A percentile compares a stretch with the other conserved stretches of the same genome.
phyloP scores from a whole-genome alignment of 257 asterid species.

The Thymus quinquecostatus region DNA sequence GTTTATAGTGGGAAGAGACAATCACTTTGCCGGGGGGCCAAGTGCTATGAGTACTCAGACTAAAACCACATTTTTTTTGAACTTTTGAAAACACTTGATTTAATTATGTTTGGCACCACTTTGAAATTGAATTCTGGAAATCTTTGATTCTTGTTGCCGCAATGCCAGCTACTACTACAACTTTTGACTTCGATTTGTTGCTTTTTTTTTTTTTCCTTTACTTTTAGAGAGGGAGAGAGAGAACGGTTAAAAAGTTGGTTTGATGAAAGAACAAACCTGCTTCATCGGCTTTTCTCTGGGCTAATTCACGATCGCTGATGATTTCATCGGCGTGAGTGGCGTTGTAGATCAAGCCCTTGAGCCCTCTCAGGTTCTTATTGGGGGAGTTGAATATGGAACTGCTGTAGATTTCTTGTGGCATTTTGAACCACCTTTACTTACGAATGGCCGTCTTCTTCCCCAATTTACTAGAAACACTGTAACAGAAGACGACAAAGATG shows the following conservation, averaged over 20 bases:
- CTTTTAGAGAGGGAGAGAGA: too few relatives aligned
- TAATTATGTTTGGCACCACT: slow-evolving; percentile 17
- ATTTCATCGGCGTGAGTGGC: slow-evolving; percentile 55
- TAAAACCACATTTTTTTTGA: neutral
- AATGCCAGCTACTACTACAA: slow-evolving; percentile 22
- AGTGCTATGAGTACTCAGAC: slow-evolving; percentile 11
- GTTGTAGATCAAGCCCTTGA: slow-evolving; percentile 52
- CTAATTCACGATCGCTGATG: slow-evolving; percentile 72
- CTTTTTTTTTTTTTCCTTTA: neutral
- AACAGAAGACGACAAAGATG: neutral
- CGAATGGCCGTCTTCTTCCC: neutral
- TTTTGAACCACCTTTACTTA: slow-evolving; percentile 19
- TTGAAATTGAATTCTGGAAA: slow-evolving; percentile 29
- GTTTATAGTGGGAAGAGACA: neutral
- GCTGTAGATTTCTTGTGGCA: slow-evolving; percentile 67
- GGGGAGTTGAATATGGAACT: slow-evolving; percentile 55
- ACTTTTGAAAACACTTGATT: slow-evolving; percentile 24
- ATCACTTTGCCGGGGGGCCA: slow-evolving; percentile 38
- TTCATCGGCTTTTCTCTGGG: slow-evolving; percentile 88
- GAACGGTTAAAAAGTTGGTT: neutral
- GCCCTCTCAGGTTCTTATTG: slow-evolving; percentile 68
- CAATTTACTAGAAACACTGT: neutral
- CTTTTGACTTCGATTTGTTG: slow-evolving; percentile 21
- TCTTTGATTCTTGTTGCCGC: slow-evolving; percentile 27
- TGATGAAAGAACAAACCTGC: slow-evolving; percentile 52